phyloP scores from a whole-genome alignment of 1,284 basidiomycete genomes.

The Cryptococcus sp. region DNA sequence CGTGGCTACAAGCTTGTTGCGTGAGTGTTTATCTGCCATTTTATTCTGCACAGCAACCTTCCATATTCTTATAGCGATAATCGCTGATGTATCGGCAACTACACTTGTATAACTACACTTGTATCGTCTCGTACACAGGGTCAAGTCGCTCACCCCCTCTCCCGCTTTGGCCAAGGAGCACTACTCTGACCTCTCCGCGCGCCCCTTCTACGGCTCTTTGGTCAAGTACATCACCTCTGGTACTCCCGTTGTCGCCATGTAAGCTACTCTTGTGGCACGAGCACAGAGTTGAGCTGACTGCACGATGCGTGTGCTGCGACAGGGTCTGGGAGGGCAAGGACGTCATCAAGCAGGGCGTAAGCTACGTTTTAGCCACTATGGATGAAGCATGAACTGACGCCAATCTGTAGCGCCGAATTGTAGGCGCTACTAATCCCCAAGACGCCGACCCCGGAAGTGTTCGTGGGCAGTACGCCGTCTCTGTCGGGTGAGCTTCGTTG shows the following conservation, averaged over 20 bases:
- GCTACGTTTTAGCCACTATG: slow-evolving; percentile 6
- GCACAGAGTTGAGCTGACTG: neutral
- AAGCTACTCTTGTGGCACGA: slow-evolving; percentile 4
- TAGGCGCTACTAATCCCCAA: slow-evolving; percentile 50
- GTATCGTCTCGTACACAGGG: slow-evolving; percentile 17
- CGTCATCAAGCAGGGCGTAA: slow-evolving; percentile 48
- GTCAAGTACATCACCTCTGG: slow-evolving; percentile 52
- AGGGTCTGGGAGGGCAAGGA: slow-evolving; percentile 51
- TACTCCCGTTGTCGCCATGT: slow-evolving; percentile 51
- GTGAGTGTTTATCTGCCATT: slow-evolving; percentile 21
- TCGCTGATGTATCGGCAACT: neutral
- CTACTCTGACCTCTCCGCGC: slow-evolving; percentile 45
- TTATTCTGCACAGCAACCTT: neutral
- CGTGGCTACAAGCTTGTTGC: slow-evolving; percentile 52
- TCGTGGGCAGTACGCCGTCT: slow-evolving; percentile 50
- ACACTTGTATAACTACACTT: neutral
- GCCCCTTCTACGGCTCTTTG: slow-evolving; percentile 48
- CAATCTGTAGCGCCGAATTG: slow-evolving; percentile 40
- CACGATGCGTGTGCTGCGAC: neutral
- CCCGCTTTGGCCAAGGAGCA: slow-evolving; percentile 48
- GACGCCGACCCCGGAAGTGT: slow-evolving; percentile 46
- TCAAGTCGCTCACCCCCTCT: slow-evolving; percentile 49
- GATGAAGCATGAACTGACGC: neutral
- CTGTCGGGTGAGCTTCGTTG: slow-evolving; percentile 35
- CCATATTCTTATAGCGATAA: neutral